Evolutionary conservation across 208 protist species (phyloP), one percentile per base, ranked within the genome.

Genomic region (Endotrypanum monterogeii): DNA sequence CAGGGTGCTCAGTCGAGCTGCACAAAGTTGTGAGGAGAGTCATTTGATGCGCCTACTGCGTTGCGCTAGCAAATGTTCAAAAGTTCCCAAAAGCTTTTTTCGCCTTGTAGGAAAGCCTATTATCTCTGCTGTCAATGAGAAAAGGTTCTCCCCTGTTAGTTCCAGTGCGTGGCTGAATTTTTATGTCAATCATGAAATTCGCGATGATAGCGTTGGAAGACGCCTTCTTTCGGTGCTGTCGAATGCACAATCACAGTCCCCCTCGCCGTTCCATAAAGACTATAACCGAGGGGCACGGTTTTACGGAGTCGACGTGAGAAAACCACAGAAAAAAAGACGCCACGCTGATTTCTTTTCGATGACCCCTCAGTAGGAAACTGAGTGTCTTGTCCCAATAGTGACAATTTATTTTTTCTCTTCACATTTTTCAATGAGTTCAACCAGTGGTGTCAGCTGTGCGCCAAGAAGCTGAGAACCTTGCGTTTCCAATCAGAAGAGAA

Each of bases 121-220:
- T n/a, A 39, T 92, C 14, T 61, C 67, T 8, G 54, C 85, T 1
- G 70, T 73, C 1, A 72, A 68, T 16, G 66, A 57, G 63, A 55
- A 71, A 20, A 30, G 57, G 35, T 76, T 96, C 50, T 81, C 89
- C 0, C 72, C 73, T 12, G 80, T 90, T 25, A 83, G 85, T 63
- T 86, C 89, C 4, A 44, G 90, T 12, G 39, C 80, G 54, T 96
- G 92, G 90, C 71, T 92, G 61, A 74, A 78, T 1, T 69, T 96
- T 25, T 96, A 96, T 63, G 70, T 85, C 6, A 71, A 80, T 23
- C 55, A 87, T 32, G 44, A 80, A 5, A 74, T 96, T 25, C 77
- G 82, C 12, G 92, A 96, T 71, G 87, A 91, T 78, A 85, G 86
- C 55, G 86, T 94, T 12, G 89, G 82, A 52, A 88, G 83, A 60